These are phyloP conservation scores for Decorospora gaudefroyi DNA, from an alignment of 2,329 filamentous ascomycete genomes.

Conservation along the genomic window DNA sequence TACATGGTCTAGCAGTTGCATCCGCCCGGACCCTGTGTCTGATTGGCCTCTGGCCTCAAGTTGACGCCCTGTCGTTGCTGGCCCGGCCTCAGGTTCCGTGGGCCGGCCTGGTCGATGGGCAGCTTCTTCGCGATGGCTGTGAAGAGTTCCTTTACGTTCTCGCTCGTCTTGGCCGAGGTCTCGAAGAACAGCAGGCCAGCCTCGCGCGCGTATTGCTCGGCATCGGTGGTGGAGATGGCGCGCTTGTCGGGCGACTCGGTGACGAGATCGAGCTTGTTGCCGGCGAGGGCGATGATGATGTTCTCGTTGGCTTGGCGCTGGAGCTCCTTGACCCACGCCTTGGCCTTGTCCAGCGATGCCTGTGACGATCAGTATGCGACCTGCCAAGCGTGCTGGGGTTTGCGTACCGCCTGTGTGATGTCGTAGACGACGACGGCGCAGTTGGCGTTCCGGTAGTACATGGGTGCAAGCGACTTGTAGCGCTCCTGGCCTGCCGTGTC, in stretches of 20 bases:
- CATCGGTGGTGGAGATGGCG: slow-evolving; percentile 84
- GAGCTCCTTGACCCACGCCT: slow-evolving; percentile 98
- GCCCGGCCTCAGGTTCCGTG: slow-evolving; percentile 72
- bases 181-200: slow-evolving; percentile 97
- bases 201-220: slow-evolving; percentile 92
- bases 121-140: slow-evolving; percentile 98
- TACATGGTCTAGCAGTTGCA: slow-evolving; percentile 64
- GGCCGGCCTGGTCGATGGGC: slow-evolving; percentile 93
- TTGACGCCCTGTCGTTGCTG: slow-evolving; percentile 68
- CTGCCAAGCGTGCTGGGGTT: slow-evolving; percentile 10
- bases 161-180: slow-evolving; percentile 94
- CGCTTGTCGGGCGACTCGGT: slow-evolving; percentile 94
- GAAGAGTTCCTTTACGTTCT: slow-evolving; percentile 95
- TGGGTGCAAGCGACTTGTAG: slow-evolving; percentile 97
- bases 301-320: slow-evolving; percentile 99
- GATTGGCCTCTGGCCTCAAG: slow-evolving; percentile 64
- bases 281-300: slow-evolving; percentile 96
- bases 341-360: slow-evolving; percentile 98
- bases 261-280: slow-evolving; percentile 92
- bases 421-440: slow-evolving; percentile 99
- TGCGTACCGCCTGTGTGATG: slow-evolving; percentile 93
- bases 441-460: slow-evolving; percentile 99
- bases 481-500: slow-evolving; percentile 92
- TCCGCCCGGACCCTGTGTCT: slow-evolving; percentile 61
- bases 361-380: slow-evolving; percentile 50